These are phyloP conservation scores for Isabelozyma heimii DNA, from an alignment of 805 yeast species.

Conservation along the genomic window DNA sequence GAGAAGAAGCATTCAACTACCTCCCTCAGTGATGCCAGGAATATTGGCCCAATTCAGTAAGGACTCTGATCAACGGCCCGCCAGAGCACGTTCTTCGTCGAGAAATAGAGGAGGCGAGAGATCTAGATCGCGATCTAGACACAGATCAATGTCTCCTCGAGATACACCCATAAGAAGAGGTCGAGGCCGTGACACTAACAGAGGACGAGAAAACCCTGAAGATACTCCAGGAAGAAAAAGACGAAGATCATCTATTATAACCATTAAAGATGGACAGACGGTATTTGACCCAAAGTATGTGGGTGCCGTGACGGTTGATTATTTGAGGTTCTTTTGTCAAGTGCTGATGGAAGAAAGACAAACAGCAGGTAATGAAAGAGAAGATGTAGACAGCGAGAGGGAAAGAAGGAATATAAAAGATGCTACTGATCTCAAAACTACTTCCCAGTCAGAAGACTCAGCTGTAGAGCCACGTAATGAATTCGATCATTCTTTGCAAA, in stretches of 20 bases:
- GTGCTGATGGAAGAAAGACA: constrained; percentile 17
- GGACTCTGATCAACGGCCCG: background rate
- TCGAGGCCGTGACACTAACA: background rate
- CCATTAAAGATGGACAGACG: constrained; percentile 17
- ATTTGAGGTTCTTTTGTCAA: constrained; percentile 31
- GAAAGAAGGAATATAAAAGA: background rate
- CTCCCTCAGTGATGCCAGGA: constrained; percentile 1
- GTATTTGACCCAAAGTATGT: constrained; percentile 27
- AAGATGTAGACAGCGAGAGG: constrained; percentile 4
- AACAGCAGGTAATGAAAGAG: constrained; percentile 5
- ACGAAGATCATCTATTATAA: constrained; percentile 25
- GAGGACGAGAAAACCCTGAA: too few species aligned
- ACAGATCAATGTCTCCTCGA: background rate
- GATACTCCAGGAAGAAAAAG: constrained; percentile 4
- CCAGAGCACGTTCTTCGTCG: background rate
- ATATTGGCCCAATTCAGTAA: background rate
- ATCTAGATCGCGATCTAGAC: background rate
- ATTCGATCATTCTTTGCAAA: constrained; percentile 26
- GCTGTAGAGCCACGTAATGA: constrained; percentile 8
- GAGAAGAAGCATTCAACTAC: background rate
- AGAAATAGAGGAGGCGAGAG: background rate
- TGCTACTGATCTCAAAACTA: background rate
- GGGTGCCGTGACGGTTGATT: constrained; percentile 38
- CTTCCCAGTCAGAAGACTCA: background rate
- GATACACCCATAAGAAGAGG: background rate